Base-by-base conservation (phyloP, 1,284 basidiomycete genomes). In the Puccinia polysora region DNA sequence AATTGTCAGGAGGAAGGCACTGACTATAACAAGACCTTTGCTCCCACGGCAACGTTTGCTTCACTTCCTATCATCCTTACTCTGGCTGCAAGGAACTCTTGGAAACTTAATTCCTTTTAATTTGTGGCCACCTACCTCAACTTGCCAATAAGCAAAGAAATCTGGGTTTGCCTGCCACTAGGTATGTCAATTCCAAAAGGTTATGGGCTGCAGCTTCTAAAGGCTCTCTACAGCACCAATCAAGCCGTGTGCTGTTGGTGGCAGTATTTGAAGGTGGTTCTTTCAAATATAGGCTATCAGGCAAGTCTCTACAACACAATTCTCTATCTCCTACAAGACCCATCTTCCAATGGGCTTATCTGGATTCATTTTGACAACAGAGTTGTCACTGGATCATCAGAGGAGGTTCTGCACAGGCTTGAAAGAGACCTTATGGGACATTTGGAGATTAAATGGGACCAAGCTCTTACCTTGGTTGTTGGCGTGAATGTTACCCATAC, bases 21-120 rank as follows among this genome's bases (percentile, higher is more conserved):
- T 18, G 47, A 75, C n/a, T 75, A 50, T 63, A 38, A 34, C 28
- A 63, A 74, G 34, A 74, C 70, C 7, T 75, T 60, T 53, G 58
- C 74, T 2, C 72, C 74, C 5, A 67, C 65, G 10, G 32, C 63
- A 1, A 50, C 63, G 7, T 68, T 68, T 58, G 38, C 40, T 30
- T 56, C 52, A 1, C 45, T 68, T 20, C 25, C 36, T 4, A 6
- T 45, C 2, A 38, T 68, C n/a, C 32, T 68, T 20, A 14, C 65
- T 2, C 10, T 68, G 3, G 32, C 65, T 1, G 52, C 38, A 4
- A 3, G 4, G 20, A 25, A 28, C 20, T 32, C 30, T 2, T 68
- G 65, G 65, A 28, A 30, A 28, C 36, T 58, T 45, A 23, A 55
- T 12, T 28, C 50, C n/a, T 68, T 68, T 58, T 50, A 58, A 28